Percentiles rank a stretch among this genome's conserved stretches.
Evolutionary conservation across 352 stramenopile species (phyloP).

Genomic region (Phytophthora foliorum): DNA sequence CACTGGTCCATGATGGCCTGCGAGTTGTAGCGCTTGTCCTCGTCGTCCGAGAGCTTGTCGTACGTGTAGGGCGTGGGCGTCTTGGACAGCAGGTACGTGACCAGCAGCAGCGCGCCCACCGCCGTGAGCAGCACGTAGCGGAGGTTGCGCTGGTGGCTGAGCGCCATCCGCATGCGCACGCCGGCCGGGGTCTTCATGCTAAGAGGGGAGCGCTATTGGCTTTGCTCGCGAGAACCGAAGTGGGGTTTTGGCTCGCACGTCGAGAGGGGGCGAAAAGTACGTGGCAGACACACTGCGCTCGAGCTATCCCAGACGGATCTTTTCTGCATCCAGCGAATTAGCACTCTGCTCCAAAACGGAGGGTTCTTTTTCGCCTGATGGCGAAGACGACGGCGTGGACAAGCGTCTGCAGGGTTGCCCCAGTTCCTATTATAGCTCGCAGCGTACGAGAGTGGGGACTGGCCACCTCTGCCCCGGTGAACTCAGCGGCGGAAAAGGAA

Average conservation of each 20-base stretch:
- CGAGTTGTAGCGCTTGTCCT: constrained; percentile 61
- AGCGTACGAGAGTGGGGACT: background rate
- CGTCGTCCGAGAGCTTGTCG: constrained; percentile 61
- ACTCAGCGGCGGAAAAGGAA: constrained; percentile 19
- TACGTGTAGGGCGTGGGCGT: constrained; percentile 51
- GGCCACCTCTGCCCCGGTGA: background rate
- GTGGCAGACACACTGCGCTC: constrained; percentile 22
- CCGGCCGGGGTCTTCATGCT: constrained; percentile 69
- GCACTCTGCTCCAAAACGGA: constrained; percentile 10
- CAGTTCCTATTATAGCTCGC: too few species aligned
- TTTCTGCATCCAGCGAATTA: constrained; percentile 17
- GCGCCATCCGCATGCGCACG: constrained; percentile 75
- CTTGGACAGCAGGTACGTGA: constrained; percentile 54
- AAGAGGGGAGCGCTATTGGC: background rate
- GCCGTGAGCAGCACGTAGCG: constrained; percentile 57
- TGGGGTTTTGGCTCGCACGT: constrained; percentile 19
- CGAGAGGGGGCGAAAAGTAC: constrained; percentile 27
- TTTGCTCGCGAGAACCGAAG: constrained; percentile 34
- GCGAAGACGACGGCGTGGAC: background rate
- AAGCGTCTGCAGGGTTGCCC: background rate
- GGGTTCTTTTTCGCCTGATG: constrained; percentile 6
- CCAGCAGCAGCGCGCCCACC: constrained; percentile 53
- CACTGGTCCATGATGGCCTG: constrained; percentile 69
- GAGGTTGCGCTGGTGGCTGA: constrained; percentile 73
- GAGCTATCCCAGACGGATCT: constrained; percentile 4